Base-by-base conservation (phyloP, 257 asterid species). In the Petrea volubilis region DNA sequence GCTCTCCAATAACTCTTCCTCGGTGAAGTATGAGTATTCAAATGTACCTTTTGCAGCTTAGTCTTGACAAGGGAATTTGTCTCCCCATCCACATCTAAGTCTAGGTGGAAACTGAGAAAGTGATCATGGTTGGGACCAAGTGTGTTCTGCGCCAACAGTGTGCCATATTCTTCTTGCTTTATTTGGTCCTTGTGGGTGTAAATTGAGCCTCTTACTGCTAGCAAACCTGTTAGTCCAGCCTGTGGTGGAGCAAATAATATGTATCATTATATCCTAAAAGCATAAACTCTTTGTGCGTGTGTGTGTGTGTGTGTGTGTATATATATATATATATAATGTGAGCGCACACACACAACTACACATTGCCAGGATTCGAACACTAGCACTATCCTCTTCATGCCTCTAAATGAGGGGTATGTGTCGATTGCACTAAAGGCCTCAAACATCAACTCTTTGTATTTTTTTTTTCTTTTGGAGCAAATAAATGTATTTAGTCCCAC, bases 141-240 rank as follows among this genome's bases (percentile, higher is more conserved):
- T 0, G 84, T 77, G 82, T 89, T 85, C 27, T 86, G 90, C 17
- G 95, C 80, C 56, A 88, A 5, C 17, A 83, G 17, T 21, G 88
- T 80, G 5, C 91, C 95, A 7, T 79, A 85, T 1, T 74, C 83
- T 64, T 81, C 89, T 27, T 80, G 83, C 5, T 74, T 58, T 36
- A 88, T 78, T 56, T 85, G 85, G 13, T 81, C 83, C 29, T 65
- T 80, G 72, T 84, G 75, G 4, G 85, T 84, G 72, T 84, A 85
- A 15, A 9, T 8, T 0, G 88, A 72, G 73, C 84, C 95, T 74
- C 80, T 84, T 21, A 74, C 86, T 70, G 75, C 90, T 9, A 90
- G 89, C 34, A 88, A 2, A 27, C 97, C 96, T 0, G 83, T 78
- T 74, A 87, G 5, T 9, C 91, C 90, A 20, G 83, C 78, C 91